phyloP scores from a whole-genome alignment of 768 basidiomycete species.

The Naganishia friedmannii region DNA sequence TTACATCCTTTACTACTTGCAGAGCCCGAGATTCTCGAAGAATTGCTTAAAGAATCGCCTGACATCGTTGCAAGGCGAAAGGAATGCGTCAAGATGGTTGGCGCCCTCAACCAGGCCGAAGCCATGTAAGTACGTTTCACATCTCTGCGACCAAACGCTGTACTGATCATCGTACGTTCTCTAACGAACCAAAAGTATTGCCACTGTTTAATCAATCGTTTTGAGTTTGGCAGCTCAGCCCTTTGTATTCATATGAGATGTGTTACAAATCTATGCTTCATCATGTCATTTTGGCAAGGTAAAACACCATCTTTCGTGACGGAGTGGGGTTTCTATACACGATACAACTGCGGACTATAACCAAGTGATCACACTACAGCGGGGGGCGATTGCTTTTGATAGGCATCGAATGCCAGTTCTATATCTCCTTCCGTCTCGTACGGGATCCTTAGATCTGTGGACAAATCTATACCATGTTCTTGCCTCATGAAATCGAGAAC shows the following conservation, averaged over 20 bases:
- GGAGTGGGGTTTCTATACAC: background rate
- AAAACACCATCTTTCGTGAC: background rate
- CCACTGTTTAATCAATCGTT: background rate
- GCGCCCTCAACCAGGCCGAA: conserved; percentile 93
- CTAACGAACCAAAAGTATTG: background rate
- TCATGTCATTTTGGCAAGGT: background rate
- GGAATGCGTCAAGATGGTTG: conserved; percentile 89
- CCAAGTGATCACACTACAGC: background rate
- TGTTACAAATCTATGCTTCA: background rate
- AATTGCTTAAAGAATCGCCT: conserved; percentile 72
- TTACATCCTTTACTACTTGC: background rate
- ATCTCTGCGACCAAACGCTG: background rate
- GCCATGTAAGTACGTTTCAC: conserved; percentile 48
- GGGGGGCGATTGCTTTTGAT: background rate
- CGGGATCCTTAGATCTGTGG: background rate
- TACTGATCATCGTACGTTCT: background rate
- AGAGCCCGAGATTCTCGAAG: conserved; percentile 87
- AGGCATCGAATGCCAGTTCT: background rate
- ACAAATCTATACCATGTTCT: conserved; percentile 38
- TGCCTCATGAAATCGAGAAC: conserved; percentile 40
- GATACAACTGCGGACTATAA: background rate
- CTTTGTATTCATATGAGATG: conserved; percentile 1
- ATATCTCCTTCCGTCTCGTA: background rate
- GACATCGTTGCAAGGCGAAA: conserved; percentile 65
- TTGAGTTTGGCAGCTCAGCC: background rate